Evolutionary conservation across 2,329 filamentous ascomycete species (phyloP).

Genomic region (Arthroderma uncinatum): DNA sequence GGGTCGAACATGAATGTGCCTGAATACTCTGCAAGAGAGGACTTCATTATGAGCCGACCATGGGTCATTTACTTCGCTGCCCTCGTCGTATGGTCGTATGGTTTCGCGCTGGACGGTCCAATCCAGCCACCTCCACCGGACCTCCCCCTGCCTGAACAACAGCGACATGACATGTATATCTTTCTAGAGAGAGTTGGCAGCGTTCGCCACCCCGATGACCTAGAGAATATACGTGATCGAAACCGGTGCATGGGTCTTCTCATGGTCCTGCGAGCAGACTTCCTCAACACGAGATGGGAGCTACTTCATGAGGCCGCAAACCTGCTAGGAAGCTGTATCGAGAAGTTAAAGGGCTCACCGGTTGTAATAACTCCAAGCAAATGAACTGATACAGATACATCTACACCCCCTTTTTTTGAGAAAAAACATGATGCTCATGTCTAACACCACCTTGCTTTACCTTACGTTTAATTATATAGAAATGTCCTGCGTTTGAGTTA

Average conservation of each 20-base stretch:
- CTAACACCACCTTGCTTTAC: background rate
- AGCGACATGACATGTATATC: constrained; percentile 64
- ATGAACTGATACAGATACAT: background rate
- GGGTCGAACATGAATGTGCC: constrained; percentile 27
- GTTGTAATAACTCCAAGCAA: background rate
- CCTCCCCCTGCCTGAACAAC: constrained; percentile 52
- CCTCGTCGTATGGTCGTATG: constrained; percentile 90
- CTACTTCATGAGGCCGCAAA: constrained; percentile 76
- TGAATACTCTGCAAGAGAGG: constrained; percentile 71
- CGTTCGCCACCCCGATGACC: constrained; percentile 62
- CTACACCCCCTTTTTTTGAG: background rate
- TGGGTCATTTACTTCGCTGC: constrained; percentile 94
- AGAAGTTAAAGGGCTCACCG: constrained; percentile 36
- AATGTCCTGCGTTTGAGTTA: background rate
- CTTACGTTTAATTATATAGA: background rate
- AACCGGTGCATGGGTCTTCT: constrained; percentile 75
- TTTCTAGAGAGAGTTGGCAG: constrained; percentile 65
- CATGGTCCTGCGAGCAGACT: constrained; percentile 69
- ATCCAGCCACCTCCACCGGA: constrained; percentile 34
- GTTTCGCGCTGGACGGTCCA: constrained; percentile 77
- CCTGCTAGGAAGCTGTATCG: constrained; percentile 69
- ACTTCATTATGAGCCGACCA: constrained; percentile 78
- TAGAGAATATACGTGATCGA: constrained; percentile 60
- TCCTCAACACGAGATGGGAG: constrained; percentile 79
- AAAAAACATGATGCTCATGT: too few species aligned